phyloP scores from a whole-genome alignment of 495 filamentous ascomycete genomes.

The Neurospora hispaniola region DNA sequence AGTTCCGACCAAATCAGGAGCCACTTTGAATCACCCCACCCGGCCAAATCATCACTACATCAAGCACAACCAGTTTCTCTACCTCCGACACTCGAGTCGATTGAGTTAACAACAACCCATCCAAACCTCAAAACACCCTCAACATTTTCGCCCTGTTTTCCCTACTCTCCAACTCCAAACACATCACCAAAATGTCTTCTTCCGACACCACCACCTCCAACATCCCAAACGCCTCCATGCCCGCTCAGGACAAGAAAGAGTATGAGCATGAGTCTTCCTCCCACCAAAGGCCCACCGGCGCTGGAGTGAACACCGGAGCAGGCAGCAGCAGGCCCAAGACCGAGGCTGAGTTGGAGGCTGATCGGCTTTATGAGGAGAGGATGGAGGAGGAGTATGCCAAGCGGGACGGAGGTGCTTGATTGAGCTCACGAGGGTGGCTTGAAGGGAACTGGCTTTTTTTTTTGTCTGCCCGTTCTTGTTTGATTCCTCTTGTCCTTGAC shows the following conservation, averaged over 20 bases:
- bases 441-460: not conserved
- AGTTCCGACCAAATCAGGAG: not conserved
- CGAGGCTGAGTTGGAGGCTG: constrained; percentile 40
- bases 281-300: constrained; percentile 15
- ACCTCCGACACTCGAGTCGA: not conserved
- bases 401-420: constrained; percentile 56
- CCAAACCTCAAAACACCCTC: not conserved
- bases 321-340: constrained; percentile 29
- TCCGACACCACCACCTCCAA: not conserved
- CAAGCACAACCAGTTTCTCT: not conserved
- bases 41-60: not conserved
- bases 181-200: not conserved
- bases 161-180: not conserved
- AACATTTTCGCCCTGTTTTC: not conserved
- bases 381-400: constrained; percentile 76
- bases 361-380: constrained; percentile 54
- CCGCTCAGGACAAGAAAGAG: not conserved
- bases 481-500: not conserved
- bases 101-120: not conserved
- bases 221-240: not conserved
- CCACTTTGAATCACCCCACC: not conserved
- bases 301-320: constrained; percentile 30
- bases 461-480: too few relatives aligned
- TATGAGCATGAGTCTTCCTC: not conserved
- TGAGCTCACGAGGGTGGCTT: constrained; percentile 23